Evolutionary conservation across 176 grass and related monocot genomes (phyloP).

Genomic region (Carex scoparia): DNA sequence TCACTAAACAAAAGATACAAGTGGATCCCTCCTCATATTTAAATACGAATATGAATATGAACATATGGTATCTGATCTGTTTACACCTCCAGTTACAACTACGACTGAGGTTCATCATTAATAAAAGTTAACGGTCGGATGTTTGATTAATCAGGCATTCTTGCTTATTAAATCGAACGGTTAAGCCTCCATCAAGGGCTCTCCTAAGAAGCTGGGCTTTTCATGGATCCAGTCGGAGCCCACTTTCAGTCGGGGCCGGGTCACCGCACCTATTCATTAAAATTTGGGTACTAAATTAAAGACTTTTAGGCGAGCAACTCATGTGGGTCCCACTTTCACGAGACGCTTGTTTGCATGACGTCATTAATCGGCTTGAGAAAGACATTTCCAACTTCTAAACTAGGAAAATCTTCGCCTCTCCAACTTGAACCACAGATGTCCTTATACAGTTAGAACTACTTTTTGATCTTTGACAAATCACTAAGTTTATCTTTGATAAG

Average conservation of each 20-base stretch:
- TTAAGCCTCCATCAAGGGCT: not conserved
- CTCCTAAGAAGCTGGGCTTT: not conserved
- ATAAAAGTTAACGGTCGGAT: too few species aligned
- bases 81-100: too few species aligned
- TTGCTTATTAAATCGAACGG: not conserved
- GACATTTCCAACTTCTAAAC: not conserved
- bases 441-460: not conserved
- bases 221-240: not conserved
- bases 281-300: not conserved
- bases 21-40: too few species aligned
- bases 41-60: too few species aligned
- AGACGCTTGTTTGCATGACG: not conserved
- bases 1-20: too few species aligned
- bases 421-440: conserved; percentile 11
- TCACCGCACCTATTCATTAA: conserved; percentile 9
- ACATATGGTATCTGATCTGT: too few species aligned
- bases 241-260: not conserved
- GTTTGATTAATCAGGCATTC: not conserved
- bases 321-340: not conserved
- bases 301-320: not conserved
- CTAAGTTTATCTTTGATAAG: not conserved
- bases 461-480: not conserved
- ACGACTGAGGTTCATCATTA: too few species aligned
- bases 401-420: not conserved
- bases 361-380: not conserved